Evolutionary conservation across 257 asterid species (phyloP).

Genomic region (Salvia hispanica): DNA sequence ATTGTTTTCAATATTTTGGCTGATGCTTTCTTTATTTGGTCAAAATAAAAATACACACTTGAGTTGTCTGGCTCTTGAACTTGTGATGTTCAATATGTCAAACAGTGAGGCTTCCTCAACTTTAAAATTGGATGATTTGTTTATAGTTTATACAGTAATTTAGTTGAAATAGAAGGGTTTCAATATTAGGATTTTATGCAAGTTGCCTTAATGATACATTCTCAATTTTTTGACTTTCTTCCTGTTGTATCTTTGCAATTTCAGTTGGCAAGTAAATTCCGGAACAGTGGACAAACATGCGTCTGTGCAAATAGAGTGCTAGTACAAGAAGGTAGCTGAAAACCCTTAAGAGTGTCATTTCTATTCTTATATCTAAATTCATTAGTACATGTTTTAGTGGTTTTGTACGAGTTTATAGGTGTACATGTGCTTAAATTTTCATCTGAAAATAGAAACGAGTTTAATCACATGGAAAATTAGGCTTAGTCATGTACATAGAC

Average conservation of each 20-base stretch:
- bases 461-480: background rate
- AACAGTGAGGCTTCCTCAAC: background rate
- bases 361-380: conserved; percentile 19
- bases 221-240: conserved; percentile 20
- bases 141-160: background rate
- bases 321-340: conserved; percentile 85
- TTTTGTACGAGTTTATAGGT: conserved; percentile 13
- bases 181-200: conserved; percentile 8
- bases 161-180: conserved; percentile 3
- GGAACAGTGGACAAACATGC: conserved; percentile 98
- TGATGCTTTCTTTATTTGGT: conserved; percentile 12
- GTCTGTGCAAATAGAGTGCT: conserved; percentile 94
- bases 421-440: conserved; percentile 13
- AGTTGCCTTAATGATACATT: conserved; percentile 20
- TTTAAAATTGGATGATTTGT: conserved; percentile 1
- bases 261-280: conserved; percentile 91
- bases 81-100: conserved; percentile 4
- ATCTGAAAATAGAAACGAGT: conserved; percentile 8
- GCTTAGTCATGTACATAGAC: background rate
- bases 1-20: conserved; percentile 13
- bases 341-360: conserved; percentile 26
- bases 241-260: conserved; percentile 36
- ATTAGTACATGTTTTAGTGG: conserved; percentile 18
- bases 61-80: conserved; percentile 20
- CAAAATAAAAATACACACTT: background rate